Percentiles rank a stretch among this genome's conserved stretches.
phyloP scores from a whole-genome alignment of 495 filamentous ascomycete genomes.

The Rhypophila decipiens region DNA sequence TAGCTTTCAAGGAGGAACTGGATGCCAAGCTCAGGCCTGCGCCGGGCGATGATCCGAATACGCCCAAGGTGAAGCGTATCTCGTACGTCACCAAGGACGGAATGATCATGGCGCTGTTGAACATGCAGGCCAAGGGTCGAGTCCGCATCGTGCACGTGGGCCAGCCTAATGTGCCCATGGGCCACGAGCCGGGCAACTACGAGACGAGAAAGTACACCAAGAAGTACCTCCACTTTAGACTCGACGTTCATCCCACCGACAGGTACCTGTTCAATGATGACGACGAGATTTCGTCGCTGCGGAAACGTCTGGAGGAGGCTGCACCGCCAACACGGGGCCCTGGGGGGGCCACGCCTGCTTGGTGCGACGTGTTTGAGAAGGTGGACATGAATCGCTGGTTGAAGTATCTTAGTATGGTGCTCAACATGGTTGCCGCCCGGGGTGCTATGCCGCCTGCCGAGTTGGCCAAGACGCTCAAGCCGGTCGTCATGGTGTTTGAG shows the following conservation, averaged over 20 bases:
- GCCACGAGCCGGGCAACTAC: constrained; percentile 66
- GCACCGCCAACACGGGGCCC: constrained; percentile 21
- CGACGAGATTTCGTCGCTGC: constrained; percentile 34
- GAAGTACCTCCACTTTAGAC: constrained; percentile 50
- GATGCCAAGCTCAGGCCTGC: constrained; percentile 50
- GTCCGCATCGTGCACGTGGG: constrained; percentile 51
- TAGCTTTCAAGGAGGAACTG: constrained; percentile 51
- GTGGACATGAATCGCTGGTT: constrained; percentile 61
- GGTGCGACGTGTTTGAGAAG: constrained; percentile 69
- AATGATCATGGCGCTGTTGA: constrained; percentile 60
- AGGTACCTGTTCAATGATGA: constrained; percentile 58
- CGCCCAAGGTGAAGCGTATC: constrained; percentile 24
- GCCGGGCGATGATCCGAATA: too few relatives aligned
- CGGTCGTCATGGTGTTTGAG: constrained; percentile 63
- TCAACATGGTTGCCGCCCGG: constrained; percentile 53
- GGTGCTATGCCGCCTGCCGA: constrained; percentile 49
- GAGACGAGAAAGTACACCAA: constrained; percentile 65
- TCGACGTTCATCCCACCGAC: constrained; percentile 52
- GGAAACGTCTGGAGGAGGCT: constrained; percentile 26
- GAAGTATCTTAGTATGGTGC: constrained; percentile 50
- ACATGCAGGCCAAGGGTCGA: constrained; percentile 56
- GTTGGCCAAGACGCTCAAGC: constrained; percentile 50
- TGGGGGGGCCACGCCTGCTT: constrained; percentile 56
- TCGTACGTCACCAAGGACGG: constrained; percentile 54
- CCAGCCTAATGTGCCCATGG: constrained; percentile 62